These are phyloP conservation scores for Zygotorulaspora florentina DNA, from an alignment of 805 yeast genomes.

Conservation along the genomic window DNA sequence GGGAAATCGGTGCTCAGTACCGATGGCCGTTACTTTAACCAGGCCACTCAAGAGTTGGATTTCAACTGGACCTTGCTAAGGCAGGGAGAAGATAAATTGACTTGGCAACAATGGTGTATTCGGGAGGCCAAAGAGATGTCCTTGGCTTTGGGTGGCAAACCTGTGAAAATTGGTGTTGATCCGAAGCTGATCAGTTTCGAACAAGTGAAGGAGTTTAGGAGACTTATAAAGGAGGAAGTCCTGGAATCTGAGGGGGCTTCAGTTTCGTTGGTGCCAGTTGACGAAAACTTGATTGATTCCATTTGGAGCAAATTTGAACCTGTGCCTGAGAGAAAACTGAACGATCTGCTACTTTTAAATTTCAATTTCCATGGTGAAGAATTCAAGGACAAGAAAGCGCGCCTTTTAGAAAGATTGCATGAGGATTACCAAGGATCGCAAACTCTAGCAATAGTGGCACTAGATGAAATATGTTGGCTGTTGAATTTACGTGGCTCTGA, in stretches of 20 bases:
- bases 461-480: constrained; percentile 91
- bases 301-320: constrained; percentile 71
- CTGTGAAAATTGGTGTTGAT: constrained; percentile 72
- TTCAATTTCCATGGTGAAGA: constrained; percentile 61
- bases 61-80: constrained; percentile 73
- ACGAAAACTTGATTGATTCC: constrained; percentile 64
- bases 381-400: constrained; percentile 51
- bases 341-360: constrained; percentile 48
- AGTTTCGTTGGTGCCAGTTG: constrained; percentile 48
- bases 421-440: constrained; percentile 29
- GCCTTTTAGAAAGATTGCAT: constrained; percentile 39
- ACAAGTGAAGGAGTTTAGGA: constrained; percentile 30
- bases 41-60: constrained; percentile 82
- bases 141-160: constrained; percentile 38
- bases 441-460: constrained; percentile 59
- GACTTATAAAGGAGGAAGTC: constrained; percentile 27
- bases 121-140: constrained; percentile 47
- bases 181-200: constrained; percentile 63
- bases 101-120: constrained; percentile 79
- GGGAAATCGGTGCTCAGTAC: constrained; percentile 82
- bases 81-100: constrained; percentile 69
- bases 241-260: constrained; percentile 31
- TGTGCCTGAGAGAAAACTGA: constrained; percentile 52
- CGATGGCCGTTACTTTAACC: constrained; percentile 91
- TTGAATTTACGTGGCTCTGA: constrained; percentile 81